Percentiles rank a stretch among this genome's conserved stretches.
Conservation (phyloP, 805 yeast genomes). For the Starmerella roubikii region DNA sequence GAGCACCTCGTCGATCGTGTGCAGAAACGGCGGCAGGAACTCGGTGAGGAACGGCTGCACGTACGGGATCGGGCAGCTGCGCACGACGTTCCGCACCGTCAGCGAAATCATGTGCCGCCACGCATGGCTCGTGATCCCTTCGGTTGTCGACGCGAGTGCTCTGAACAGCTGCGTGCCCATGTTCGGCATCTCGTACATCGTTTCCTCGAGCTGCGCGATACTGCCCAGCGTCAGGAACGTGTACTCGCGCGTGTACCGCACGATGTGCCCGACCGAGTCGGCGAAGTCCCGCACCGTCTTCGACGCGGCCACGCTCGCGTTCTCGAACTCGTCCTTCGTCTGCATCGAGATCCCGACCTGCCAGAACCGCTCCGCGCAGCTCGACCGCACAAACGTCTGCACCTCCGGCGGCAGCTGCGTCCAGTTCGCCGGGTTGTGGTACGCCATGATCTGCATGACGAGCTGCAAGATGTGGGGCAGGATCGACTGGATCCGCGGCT, state of each 20-base stretch:
- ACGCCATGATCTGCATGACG: slow-evolving; percentile 81
- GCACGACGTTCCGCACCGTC: slow-evolving; percentile 71
- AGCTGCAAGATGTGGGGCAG: slow-evolving; percentile 81
- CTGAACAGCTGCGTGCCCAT: slow-evolving; percentile 66
- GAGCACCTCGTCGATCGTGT: slow-evolving; percentile 59
- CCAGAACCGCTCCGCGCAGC: slow-evolving; percentile 93
- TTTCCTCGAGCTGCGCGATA: slow-evolving; percentile 76
- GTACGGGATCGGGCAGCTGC: slow-evolving; percentile 68
- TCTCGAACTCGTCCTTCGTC: slow-evolving; percentile 84
- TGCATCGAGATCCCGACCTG: slow-evolving; percentile 94
- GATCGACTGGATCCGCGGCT: slow-evolving; percentile 82
- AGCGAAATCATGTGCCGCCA: slow-evolving; percentile 95
- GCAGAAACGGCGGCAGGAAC: slow-evolving; percentile 63
- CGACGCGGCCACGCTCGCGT: slow-evolving; percentile 87
- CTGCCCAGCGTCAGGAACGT: slow-evolving; percentile 84
- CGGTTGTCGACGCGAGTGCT: slow-evolving; percentile 64
- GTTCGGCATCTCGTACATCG: slow-evolving; percentile 73
- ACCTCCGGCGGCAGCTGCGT: slow-evolving; percentile 73
- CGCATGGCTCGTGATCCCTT: slow-evolving; percentile 80
- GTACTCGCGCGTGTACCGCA: slow-evolving; percentile 90
- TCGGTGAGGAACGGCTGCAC: slow-evolving; percentile 59
- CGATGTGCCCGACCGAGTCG: slow-evolving; percentile 91
- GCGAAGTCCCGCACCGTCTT: slow-evolving; percentile 92
- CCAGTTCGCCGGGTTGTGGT: slow-evolving; percentile 92
- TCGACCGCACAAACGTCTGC: slow-evolving; percentile 77